Evolutionary conservation across 2,329 filamentous ascomycete species (phyloP), one percentile per base, ranked within the genome.

Genomic region (Verticillium dahliae): DNA sequence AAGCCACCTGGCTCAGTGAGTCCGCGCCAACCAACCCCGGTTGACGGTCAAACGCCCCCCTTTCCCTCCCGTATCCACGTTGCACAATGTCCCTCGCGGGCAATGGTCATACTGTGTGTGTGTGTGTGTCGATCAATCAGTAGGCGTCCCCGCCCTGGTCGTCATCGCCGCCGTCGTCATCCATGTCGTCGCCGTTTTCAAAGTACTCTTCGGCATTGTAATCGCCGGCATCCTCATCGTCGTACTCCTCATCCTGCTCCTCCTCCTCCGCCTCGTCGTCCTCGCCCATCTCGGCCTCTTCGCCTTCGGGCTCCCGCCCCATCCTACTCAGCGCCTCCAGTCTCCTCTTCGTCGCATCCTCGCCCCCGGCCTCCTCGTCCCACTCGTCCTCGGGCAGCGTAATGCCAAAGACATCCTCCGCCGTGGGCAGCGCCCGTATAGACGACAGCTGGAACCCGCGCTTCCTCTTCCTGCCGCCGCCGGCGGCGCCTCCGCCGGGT

Each of bases 171-270:
- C 79, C 79, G 56, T 82, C 81, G 27, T 81, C 79, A 39, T 80
- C 78, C 59, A 82, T 79, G 31, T 85, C 82, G 63, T 83, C 81
- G 13, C 82, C 82, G 31, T 79, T 82, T 63, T 86, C 84, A 69
- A 86, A 86, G 73, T 86, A 86, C 10, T 78, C 78, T 67, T 87
- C 84, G 2, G 84, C 84, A 55, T 86, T 81, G 68, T 87, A 87
- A 63, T 86, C 84, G 7, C 84, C 84, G 1, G 81, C 84, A 57
- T 84, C 82, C 62, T 85, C 82, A 61, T 86, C 84, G 57, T 86
- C 81, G 63, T 81, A 82, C 31, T 73, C 75, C 60, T 81, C 79
- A 60, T 81, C 80, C 65, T 81, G 78, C 18, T 79, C 79, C 10
- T 78, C 78, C 59, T 80, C 78, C 38, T 75, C 74, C 45, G 71